A percentile compares a stretch with the other conserved stretches of the same genome.
phyloP scores from a whole-genome alignment of 2,329 filamentous ascomycete species.

The Stenocarpella maydis region DNA sequence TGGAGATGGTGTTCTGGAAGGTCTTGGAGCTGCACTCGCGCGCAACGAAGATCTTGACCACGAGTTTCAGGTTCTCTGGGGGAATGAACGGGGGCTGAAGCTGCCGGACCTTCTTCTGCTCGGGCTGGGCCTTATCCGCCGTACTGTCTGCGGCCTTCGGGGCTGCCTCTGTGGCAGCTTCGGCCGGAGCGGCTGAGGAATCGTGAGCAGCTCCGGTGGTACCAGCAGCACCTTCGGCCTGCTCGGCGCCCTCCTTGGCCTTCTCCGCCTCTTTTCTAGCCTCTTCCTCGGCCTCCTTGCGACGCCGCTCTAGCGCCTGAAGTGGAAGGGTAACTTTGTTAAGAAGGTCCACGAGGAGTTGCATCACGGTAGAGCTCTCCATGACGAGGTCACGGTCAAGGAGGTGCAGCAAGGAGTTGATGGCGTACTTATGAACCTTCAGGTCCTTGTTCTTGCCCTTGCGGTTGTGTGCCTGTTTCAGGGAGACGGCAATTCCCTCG shows the following conservation, averaged over 20 bases:
- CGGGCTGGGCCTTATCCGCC: slow-evolving; percentile 49
- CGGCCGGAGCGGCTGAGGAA: neutral
- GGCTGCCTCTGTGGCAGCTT: slow-evolving; percentile 42
- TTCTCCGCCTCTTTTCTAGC: slow-evolving; percentile 53
- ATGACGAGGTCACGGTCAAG: slow-evolving; percentile 95
- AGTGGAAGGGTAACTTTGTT: slow-evolving; percentile 89
- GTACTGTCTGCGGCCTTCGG: slow-evolving; percentile 38
- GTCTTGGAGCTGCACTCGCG: slow-evolving; percentile 97
- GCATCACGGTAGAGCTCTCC: slow-evolving; percentile 97
- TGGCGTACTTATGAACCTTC: slow-evolving; percentile 85
- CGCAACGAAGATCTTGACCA: slow-evolving; percentile 96
- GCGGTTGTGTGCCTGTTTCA: slow-evolving; percentile 78
- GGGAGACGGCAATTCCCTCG: slow-evolving; percentile 74
- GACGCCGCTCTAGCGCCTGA: slow-evolving; percentile 81
- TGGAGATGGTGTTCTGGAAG: slow-evolving; percentile 95
- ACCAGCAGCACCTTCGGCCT: slow-evolving; percentile 32
- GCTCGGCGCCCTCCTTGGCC: slow-evolving; percentile 40
- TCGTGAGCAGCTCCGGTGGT: slow-evolving; percentile 33
- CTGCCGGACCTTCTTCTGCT: slow-evolving; percentile 62
- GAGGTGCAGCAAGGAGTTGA: slow-evolving; percentile 88
- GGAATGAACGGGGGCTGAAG: slow-evolving; percentile 86
- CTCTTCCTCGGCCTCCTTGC: slow-evolving; percentile 74
- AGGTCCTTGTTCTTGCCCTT: slow-evolving; percentile 91
- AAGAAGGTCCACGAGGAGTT: slow-evolving; percentile 85
- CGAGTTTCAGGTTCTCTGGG: slow-evolving; percentile 85